Evolutionary conservation across 2,329 filamentous ascomycete genomes (phyloP), one percentile per base, ranked within the genome.

Genomic region (Tolypocladium album): DNA sequence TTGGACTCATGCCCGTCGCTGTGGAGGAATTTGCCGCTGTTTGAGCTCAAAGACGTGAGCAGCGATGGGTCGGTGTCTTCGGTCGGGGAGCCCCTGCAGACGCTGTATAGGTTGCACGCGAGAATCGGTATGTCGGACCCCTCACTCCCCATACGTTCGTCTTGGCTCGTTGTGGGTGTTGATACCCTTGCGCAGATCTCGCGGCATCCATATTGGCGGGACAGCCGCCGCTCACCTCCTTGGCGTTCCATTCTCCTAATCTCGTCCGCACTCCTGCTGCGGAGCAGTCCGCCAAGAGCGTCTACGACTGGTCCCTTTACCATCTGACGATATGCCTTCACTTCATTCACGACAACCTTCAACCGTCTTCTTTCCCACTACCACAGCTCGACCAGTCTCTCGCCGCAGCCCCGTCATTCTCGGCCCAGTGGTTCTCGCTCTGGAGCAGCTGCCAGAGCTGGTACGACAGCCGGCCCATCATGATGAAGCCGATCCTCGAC

Each of bases 1-100:
- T 52, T 64, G 8, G 42, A 42, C 27, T 50, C 58, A 2, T 59
- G 59, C 3, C 60, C 61, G 64, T 65, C 36, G 65, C 15, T 50
- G 47, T 50, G 47, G 47, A 31, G 47, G 47, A 50, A 20, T 2
- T 15, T 50, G 47, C 47, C 47, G 24, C 13, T 50, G 24, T 31
- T 50, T 20, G 47, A 50, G 13, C 47, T 50, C 15, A 31, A 50
- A 27, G 47, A 31, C 6, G 47, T 50, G 47, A 34, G 47, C 24
- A 8, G 24, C 27, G 47, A 50, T 31, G 47, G 47, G 15, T 27
- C 47, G 5, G 47, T 50, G 24, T 31, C 15, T 11, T 31, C 47
- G 47, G 47, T 50, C 47, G 47, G 31, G 24, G 47, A 50, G 47
- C 47, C 47, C 3, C 47, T 50, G 3, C 47, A 50, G 47, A 50